A percentile compares a stretch with the other conserved stretches of the same genome.
Evolutionary conservation across 495 filamentous ascomycete genomes (phyloP).

Genomic region (Aspergillus mulundensis): DNA sequence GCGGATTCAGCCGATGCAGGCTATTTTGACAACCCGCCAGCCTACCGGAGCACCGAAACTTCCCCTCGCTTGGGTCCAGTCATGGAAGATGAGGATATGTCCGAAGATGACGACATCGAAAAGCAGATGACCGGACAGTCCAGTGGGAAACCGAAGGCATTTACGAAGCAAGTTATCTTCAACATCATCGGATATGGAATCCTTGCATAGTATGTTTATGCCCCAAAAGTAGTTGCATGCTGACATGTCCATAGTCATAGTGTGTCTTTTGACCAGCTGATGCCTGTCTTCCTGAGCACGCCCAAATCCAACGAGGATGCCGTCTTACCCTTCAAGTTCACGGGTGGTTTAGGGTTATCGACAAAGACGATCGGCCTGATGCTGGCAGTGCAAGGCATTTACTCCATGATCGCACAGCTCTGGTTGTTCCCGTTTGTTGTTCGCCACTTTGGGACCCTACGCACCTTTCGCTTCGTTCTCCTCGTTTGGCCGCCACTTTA

Average conservation of each 20-base stretch:
- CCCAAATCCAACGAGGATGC: conserved; percentile 50
- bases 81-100: conserved; percentile 23
- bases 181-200: conserved; percentile 89
- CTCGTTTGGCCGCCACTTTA: conserved; percentile 86
- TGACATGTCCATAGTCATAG: conserved; percentile 62
- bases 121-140: conserved; percentile 30
- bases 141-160: conserved; percentile 48
- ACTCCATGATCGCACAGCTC: conserved; percentile 79
- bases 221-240: conserved; percentile 15
- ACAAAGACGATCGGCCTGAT: conserved; percentile 83
- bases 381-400: conserved; percentile 82
- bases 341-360: conserved; percentile 75
- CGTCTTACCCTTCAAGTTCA: conserved; percentile 79
- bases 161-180: conserved; percentile 76
- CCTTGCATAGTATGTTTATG: conserved; percentile 79
- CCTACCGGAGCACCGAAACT: conserved; percentile 63
- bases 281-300: conserved; percentile 88
- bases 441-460: conserved; percentile 65
- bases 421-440: conserved; percentile 77
- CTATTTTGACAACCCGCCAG: conserved; percentile 53
- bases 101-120: conserved; percentile 43
- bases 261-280: conserved; percentile 89
- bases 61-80: conserved; percentile 54
- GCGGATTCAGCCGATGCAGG: conserved; percentile 38
- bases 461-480: conserved; percentile 74